Conservation (phyloP, 2,329 filamentous ascomycete genomes). For the Pyrenophora graminea region DNA sequence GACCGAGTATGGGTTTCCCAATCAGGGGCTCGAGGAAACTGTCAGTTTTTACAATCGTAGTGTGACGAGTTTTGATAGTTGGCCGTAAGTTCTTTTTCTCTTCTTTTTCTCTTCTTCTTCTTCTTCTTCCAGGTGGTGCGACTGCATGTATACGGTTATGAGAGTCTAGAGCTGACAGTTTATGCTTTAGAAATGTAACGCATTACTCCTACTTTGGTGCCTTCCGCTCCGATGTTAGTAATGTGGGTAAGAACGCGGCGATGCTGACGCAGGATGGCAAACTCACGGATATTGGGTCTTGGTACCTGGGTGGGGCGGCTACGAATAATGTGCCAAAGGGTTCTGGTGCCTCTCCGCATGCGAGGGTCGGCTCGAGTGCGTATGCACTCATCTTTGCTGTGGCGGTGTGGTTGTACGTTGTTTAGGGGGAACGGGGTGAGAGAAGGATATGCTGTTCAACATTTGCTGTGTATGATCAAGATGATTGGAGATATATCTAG, state of each 20-base stretch:
- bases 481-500: too few species aligned
- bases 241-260: constrained; percentile 72
- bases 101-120: background rate
- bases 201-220: constrained; percentile 77
- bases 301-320: constrained; percentile 67
- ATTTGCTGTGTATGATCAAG: too few species aligned
- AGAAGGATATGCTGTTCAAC: too few species aligned
- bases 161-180: too few species aligned
- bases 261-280: constrained; percentile 71
- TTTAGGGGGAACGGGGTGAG: background rate
- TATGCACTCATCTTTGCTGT: background rate
- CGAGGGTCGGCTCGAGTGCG: background rate
- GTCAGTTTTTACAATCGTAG: too few species aligned
- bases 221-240: constrained; percentile 71
- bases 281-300: constrained; percentile 75
- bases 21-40: constrained; percentile 61
- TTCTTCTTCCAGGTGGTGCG: too few species aligned
- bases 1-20: constrained; percentile 71
- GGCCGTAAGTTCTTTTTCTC: constrained; percentile 49
- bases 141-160: too few species aligned
- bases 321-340: constrained; percentile 10
- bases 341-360: background rate
- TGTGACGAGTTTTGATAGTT: constrained; percentile 63
- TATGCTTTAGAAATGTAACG: constrained; percentile 55
- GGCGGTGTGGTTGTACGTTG: background rate